Evolutionary conservation across 2,329 filamentous ascomycete genomes (phyloP).

Genomic region (Didymella pinodella): DNA sequence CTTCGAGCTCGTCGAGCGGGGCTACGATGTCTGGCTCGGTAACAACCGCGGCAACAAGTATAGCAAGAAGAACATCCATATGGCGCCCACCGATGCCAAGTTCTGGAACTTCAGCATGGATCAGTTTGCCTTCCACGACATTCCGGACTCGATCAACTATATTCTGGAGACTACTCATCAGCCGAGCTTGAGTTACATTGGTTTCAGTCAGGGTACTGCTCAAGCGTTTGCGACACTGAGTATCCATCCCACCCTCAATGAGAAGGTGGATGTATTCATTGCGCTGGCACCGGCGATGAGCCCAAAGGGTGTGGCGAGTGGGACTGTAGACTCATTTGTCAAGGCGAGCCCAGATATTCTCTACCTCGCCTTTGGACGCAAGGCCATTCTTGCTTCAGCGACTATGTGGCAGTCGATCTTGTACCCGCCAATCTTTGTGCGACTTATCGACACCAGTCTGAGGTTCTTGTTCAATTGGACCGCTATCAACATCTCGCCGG

Average conservation of each 20-base stretch:
- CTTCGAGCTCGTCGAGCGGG: constrained; percentile 85
- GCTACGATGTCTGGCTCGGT: constrained; percentile 97
- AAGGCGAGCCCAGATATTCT: constrained; percentile 93
- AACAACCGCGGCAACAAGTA: constrained; percentile 99
- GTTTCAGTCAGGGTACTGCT: constrained; percentile 95
- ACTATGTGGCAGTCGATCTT: constrained; percentile 98
- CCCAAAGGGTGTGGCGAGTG: constrained; percentile 86
- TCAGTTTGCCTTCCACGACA: constrained; percentile 97
- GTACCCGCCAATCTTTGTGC: constrained; percentile 92
- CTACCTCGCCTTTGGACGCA: constrained; percentile 89
- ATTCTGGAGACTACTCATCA: constrained; percentile 85
- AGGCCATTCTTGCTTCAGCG: constrained; percentile 88
- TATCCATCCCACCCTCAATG: constrained; percentile 90
- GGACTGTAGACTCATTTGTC: constrained; percentile 89
- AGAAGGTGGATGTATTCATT: constrained; percentile 94
- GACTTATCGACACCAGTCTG: constrained; percentile 82
- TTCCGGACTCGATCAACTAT: constrained; percentile 92
- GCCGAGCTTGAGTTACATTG: constrained; percentile 89
- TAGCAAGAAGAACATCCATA: constrained; percentile 87
- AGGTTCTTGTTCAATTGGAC: constrained; percentile 90
- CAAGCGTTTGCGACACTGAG: constrained; percentile 94
- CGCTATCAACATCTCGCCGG: constrained; percentile 79
- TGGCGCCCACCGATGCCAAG: constrained; percentile 73
- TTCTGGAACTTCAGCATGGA: constrained; percentile 99
- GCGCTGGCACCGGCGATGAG: constrained; percentile 96